Percentiles rank a stretch among this genome's conserved stretches.
Evolutionary conservation across 2,329 filamentous ascomycete genomes (phyloP).

Genomic region (Colletotrichum sublineola): DNA sequence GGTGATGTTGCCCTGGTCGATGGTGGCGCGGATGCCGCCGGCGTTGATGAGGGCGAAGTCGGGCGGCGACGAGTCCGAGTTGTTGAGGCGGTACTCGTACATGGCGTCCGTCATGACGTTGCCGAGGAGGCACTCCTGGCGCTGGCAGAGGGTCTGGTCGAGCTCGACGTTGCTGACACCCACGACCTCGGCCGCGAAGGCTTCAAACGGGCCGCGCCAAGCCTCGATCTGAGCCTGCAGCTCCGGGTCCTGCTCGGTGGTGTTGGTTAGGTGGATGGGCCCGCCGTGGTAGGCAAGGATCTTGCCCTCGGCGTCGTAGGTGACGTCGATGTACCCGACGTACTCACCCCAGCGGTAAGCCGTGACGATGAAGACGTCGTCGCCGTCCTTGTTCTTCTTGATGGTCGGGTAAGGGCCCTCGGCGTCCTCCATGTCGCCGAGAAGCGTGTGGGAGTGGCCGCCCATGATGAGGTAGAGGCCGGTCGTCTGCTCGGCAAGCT

Average conservation of each 20-base stretch:
- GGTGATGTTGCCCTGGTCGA: conserved; percentile 71
- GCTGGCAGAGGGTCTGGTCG: conserved; percentile 70
- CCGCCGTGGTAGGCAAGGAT: conserved; percentile 73
- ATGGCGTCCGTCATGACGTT: conserved; percentile 71
- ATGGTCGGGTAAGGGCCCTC: conserved; percentile 75
- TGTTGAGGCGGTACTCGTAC: conserved; percentile 69
- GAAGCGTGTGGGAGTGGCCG: conserved; percentile 71
- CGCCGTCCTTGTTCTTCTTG: conserved; percentile 69
- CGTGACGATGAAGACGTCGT: conserved; percentile 78
- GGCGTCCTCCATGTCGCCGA: conserved; percentile 70
- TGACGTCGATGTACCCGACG: conserved; percentile 75
- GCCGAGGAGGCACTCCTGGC: conserved; percentile 69
- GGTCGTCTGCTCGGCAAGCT: conserved; percentile 69
- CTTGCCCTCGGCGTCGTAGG: conserved; percentile 71
- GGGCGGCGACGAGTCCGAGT: conserved; percentile 56
- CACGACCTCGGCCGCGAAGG: conserved; percentile 69
- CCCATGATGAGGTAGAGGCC: conserved; percentile 78
- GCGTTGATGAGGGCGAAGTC: conserved; percentile 74
- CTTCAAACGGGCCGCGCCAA: conserved; percentile 73
- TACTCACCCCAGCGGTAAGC: conserved; percentile 79
- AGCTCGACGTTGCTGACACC: conserved; percentile 67
- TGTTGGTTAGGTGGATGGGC: conserved; percentile 74
- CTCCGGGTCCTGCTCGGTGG: conserved; percentile 66
- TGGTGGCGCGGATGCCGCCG: conserved; percentile 74
- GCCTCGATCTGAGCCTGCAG: conserved; percentile 70